Base-by-base conservation (phyloP, 2,329 filamentous ascomycete genomes). In the Fonsecaea erecta region DNA sequence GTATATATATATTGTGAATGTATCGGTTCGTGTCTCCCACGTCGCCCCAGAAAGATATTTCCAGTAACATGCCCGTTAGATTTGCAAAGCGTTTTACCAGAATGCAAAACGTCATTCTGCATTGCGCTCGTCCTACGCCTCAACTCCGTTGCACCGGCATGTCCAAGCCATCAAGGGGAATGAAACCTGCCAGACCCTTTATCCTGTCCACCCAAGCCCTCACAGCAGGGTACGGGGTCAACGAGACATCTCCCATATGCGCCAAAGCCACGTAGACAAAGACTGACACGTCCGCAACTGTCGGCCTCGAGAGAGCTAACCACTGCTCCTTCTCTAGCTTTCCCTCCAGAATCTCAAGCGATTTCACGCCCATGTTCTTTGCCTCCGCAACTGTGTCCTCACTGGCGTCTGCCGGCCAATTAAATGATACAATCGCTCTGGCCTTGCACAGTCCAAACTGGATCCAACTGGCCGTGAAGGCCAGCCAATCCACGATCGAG, bases 321-420 rank as follows among this genome's bases (percentile, higher is more conserved):
- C 69, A 71, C 2, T 70, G 24, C 30, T 67, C 56, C 2, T 54
- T 56, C 21, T 62, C 51, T 5, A 71, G 57, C 62, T 62, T 58
- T 62, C 56, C 48, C 66, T 65, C 56, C 61, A 66, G 28, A 64
- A 30, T 85, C 84, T 62, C 81, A 82, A 70, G 84, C 84, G 68
- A 87, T 81, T 68, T 85, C 80, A 76, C 82, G 85, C 87, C 87
- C 89, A 67, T 86, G 87, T 71, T 86, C 88, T 72, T 68, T 66
- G 70, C 53, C 53, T 62, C 72, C 61, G 37, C 64, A 66, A 67
- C 16, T 3, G 40, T n/a, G 1, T 55, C 60, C 48, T 66, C 70
- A 3, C 66, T 64, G 18, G 66, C 61, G 48, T 70, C 66, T 37
- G 63, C 62, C 24, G 69, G 65, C 5, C 69, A 65, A 26, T 64